Base-by-base conservation (phyloP, 495 filamentous ascomycete genomes). In the Monascus purpureus region DNA sequence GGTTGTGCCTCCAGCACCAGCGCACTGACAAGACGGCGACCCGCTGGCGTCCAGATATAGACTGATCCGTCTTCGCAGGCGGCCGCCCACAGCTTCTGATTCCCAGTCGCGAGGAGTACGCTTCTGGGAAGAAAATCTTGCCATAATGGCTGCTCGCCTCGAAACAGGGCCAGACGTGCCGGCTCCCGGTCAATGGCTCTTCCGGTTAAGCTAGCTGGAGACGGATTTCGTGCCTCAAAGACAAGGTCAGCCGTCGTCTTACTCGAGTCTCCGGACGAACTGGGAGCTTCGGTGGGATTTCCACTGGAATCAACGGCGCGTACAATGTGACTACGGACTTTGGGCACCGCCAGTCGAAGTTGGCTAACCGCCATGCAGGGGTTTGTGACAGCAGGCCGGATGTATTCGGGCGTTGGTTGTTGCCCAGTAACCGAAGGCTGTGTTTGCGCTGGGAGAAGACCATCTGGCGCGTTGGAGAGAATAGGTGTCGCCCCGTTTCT, bases 11-110 rank as follows among this genome's bases (percentile, higher is more conserved):
- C 92, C 23, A 95, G 55, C 2, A 95, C 68, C 26, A 94, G 57
- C 4, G 86, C 75, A 45, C 81, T 93, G 35, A 86, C 62, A 6
- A 93, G 61, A 23, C 90, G 70, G 33, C 92, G 72, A 3, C 90
- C 90, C n/a, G 86, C 86, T 2, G 90, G 88, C 1, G 86, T 88
- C 86, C 88, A 99, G 17, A 82, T 70, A 49, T 94, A 82, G 8
- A 99, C 41, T n/a, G 76, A 82, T 11, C 84, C 92, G 47, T 96
- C 90, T 52, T 99, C 90, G 39, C 84, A 93, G 11, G 79, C 85
- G 8, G 77, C 87, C 7, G 80, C 77, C 85, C 90, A 96, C 55
- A 95, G 86, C 37, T 75, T 72, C 36, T 77, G 72, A 47, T 87
- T 95, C 0, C 90, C 90, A 0, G 90, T 90, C 5, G 85, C 75